Evolutionary conservation across 352 stramenopile species (phyloP), one percentile per base, ranked within the genome.

Genomic region (Blastocystis sp.): DNA sequence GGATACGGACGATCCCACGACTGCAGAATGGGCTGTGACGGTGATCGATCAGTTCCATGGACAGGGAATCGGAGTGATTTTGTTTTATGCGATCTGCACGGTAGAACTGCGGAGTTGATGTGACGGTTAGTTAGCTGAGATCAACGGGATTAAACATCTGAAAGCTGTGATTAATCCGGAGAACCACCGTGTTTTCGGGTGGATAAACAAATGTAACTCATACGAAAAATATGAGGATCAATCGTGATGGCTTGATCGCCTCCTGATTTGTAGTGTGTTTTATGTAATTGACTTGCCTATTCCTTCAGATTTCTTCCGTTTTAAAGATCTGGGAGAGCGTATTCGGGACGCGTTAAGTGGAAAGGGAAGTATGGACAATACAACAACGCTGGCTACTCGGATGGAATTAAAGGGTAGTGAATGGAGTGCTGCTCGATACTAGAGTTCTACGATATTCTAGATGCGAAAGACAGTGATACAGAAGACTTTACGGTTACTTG

Each of bases 91-190:
- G 7, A 76, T 89, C 20, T 89, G 78, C 47, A 18, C 50, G 34
- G 78, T 89, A 78, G 30, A 24, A 26, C 5, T 1, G 26, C 53
- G 3, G 9, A 78, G 30, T 2, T 24, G 5, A 18, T n/a, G 8
- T 79, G 20, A 37, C 16, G 13, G 9, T 13, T 78, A 89, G 78
- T 41, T 79, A 9, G 78, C 78, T 5, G 63, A 89, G 24, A 13
- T 89, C 18, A 76, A 79, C 39, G 56, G 78, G 7, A 89, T 89
- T 34, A 78, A 89, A 18, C 54, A 55, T 34, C 47, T 89, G 20
- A 89, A 56, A 30, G 78, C 78, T 8, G 78, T 89, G 11, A 59
- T 89, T 9, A 76, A 89, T 55, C 78, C 78, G 26, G 78, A 89
- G 41, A 89, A 89, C 45, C 55, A 78, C 66, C 43, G 18, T 34